Conservation (phyloP, 768 basidiomycete genomes). For the Suillus fuscotomentosus region DNA sequence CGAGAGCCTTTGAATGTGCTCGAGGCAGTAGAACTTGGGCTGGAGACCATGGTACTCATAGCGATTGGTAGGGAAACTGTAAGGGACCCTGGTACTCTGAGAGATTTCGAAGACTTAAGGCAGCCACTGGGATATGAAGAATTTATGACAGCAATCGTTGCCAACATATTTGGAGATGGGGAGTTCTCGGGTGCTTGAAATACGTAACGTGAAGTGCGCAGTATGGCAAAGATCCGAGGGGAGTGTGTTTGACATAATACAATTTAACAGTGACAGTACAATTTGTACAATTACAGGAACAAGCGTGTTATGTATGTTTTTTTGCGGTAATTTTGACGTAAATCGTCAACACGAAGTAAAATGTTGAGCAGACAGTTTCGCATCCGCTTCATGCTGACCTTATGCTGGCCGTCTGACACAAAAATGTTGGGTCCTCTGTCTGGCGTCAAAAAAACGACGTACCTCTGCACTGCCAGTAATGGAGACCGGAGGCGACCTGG, state of each 20-base stretch:
- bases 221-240: not conserved
- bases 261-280: not conserved
- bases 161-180: slow-evolving; percentile 1
- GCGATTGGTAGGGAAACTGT: slow-evolving; percentile 23
- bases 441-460: not conserved
- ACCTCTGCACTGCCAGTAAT: slow-evolving; percentile 21
- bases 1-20: slow-evolving; percentile 30
- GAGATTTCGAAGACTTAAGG: not conserved
- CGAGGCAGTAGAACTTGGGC: slow-evolving; percentile 36
- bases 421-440: no score
- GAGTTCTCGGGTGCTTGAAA: not conserved
- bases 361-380: not conserved
- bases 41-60: slow-evolving; percentile 23
- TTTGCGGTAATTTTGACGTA: not conserved
- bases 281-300: slow-evolving; percentile 1
- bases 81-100: slow-evolving; percentile 5
- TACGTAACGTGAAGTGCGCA: not conserved
- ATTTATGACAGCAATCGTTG: slow-evolving; percentile 2
- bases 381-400: not conserved
- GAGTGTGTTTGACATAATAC: not conserved
- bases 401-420: slow-evolving; percentile 5
- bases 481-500: slow-evolving; percentile 2
- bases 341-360: not conserved
- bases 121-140: not conserved
- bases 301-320: not conserved